Base-by-base conservation (phyloP, 768 basidiomycete species). In the Kwoniella sp. region DNA sequence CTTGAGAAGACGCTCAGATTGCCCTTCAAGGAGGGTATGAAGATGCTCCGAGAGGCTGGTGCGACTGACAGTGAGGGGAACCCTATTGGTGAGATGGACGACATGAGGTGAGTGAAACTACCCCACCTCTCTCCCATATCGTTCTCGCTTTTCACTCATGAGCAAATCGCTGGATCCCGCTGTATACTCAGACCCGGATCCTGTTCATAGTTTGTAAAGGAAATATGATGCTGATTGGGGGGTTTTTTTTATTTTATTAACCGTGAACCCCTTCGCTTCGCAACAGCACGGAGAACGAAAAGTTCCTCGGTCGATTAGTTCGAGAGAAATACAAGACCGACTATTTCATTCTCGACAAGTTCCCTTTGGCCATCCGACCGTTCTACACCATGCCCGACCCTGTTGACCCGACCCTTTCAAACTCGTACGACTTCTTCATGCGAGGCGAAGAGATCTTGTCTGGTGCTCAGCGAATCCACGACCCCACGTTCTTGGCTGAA, bases 371-470 rank as follows among this genome's bases (percentile, higher is more conserved):
- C 37, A 87, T 98, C 63, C 90, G 96, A 58, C 96, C 96, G 2
- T 99, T 99, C 83, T 99, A 99, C 82, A 99, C 96, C 59, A 98
- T 99, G 96, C 91, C 94, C 60, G 96, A 99, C 82, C 87, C 95
- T 13, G 84, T 86, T 67, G 89, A 98, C 81, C 88, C 90, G 89
- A 87, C 86, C 8, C 83, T 96, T 44, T 97, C 96, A 55, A 98
- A 98, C 82, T 98, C 96, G 24, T 99, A 98, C 81, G 96, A 99
- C 82, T 98, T 99, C 83, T 98, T 99, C 86, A 97, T 99, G 95
- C 87, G 96, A 30, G 96, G 96, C 12, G 93, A 99, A 82, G 96
- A 99, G 81, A 98, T 99, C 75, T 85, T 98, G 44, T 97, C 95
- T 2, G 96, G 96, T 17, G 96, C 95, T 26, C 96, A 99, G 80